phyloP scores from a whole-genome alignment of 768 basidiomycete species.

The Phanerodontia chrysosporium region DNA sequence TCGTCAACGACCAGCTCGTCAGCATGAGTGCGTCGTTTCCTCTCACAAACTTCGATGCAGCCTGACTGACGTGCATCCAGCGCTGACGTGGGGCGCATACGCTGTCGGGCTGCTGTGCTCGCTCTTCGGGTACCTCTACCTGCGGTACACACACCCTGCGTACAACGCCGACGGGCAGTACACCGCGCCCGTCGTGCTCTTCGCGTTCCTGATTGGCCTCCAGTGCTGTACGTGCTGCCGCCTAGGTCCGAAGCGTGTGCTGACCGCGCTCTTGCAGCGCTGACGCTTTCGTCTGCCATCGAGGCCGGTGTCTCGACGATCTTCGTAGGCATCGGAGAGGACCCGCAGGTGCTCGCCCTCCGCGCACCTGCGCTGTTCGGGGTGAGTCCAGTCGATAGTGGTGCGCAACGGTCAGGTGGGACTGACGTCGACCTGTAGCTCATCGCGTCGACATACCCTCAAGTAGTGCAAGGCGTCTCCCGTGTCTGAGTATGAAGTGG shows the following conservation, averaged over 20 bases:
- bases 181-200: constrained; percentile 71
- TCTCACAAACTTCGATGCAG: background rate
- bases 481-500: constrained; percentile 18
- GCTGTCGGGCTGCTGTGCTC: constrained; percentile 68
- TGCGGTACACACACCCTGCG: constrained; percentile 55
- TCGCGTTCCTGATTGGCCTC: constrained; percentile 77
- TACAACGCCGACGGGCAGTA: constrained; percentile 76
- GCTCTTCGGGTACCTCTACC: constrained; percentile 74
- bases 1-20: constrained; percentile 81
- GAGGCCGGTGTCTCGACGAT: constrained; percentile 89
- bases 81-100: constrained; percentile 80
- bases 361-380: constrained; percentile 69
- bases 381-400: constrained; percentile 31
- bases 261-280: constrained; percentile 37
- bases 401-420: too few species aligned
- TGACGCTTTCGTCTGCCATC: constrained; percentile 68
- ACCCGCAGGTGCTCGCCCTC: constrained; percentile 70
- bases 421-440: constrained; percentile 34
- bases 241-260: background rate
- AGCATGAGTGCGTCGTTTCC: constrained; percentile 43
- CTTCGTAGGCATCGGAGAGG: constrained; percentile 85
- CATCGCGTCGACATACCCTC: constrained; percentile 64
- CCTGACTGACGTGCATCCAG: constrained; percentile 27
- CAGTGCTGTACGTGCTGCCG: constrained; percentile 48
- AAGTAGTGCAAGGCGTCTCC: constrained; percentile 61